These are phyloP conservation scores for Pterocarpus macrocarpus DNA, from an alignment of 306 rosid species.

Conservation along the genomic window DNA sequence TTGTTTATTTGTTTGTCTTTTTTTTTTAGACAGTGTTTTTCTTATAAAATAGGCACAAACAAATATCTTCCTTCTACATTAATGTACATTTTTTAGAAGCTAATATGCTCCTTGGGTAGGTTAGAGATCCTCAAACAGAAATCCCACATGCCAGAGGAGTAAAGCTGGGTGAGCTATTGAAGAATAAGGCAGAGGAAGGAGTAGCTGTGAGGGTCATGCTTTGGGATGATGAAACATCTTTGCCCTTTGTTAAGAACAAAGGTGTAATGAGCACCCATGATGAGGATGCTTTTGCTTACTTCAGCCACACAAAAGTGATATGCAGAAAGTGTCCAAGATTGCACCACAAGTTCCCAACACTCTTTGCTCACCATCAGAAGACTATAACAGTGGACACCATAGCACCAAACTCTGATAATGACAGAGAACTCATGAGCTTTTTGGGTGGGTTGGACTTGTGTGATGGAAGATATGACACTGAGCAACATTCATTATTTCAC, in stretches of 20 bases:
- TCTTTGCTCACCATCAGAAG: conserved; percentile 92
- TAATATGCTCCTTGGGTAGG: conserved; percentile 56
- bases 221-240: conserved; percentile 94
- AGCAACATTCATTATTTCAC: conserved; percentile 83
- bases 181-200: conserved; percentile 90
- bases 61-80: neutral
- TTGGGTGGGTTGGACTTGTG: conserved; percentile 91
- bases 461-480: conserved; percentile 88
- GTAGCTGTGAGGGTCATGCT: conserved; percentile 86
- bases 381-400: conserved; percentile 70
- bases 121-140: conserved; percentile 78
- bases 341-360: conserved; percentile 71
- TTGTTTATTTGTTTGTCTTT: no score
- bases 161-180: conserved; percentile 78
- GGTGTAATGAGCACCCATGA: conserved; percentile 79
- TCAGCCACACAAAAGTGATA: conserved; percentile 72
- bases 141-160: conserved; percentile 84
- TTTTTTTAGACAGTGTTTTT: neutral
- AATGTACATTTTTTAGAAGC: neutral
- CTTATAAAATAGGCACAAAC: neutral
- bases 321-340: conserved; percentile 79
- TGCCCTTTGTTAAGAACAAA: conserved; percentile 73
- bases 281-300: conserved; percentile 79
- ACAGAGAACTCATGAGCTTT: conserved; percentile 79
- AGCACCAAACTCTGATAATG: conserved; percentile 45